Evolutionary conservation across 495 filamentous ascomycete species (phyloP), one percentile per base, ranked within the genome.

Genomic region (Tuber microsphaerosporum): DNA sequence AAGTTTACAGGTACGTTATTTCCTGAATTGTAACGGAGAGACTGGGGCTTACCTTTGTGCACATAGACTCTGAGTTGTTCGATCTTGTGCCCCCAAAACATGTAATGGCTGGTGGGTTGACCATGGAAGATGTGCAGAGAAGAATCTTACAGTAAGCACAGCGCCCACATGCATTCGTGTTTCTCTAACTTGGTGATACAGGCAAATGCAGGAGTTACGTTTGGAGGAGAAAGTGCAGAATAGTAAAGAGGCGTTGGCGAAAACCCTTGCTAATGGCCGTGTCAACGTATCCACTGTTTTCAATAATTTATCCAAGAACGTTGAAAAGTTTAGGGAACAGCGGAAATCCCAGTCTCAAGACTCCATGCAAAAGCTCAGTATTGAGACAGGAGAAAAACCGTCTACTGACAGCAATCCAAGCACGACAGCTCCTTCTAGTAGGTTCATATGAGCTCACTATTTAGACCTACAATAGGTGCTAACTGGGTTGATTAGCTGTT

Each of bases 61-160:
- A 87, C 73, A 90, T 89, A 43, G 95, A 98, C 78, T 90, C 91
- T 22, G 91, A 97, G 79, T 86, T 98, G 34, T 99, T 97, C 81
- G 94, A 97, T 77, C 92, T 99, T 77, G 92, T 95, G 26, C 93
- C 97, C 74, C 95, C 95, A 8, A 90, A 89, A 70, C 95, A 99
- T 84, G 94, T 97, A 3, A 96, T 91, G 84, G 94, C 94, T 17
- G 96, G 95, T n/a, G 94, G 94, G 1, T 86, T 99, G 56, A 92
- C 92, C 0, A 94, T 99, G 78, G 95, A 99, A 61, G 95, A 99
- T 83, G 90, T 99, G 51, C 94, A 98, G 81, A 88, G 94, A 46
- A 89, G 95, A 43, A 87, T 99, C 41, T 89, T 93, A 26, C 93
- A 96, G 84, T 94, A 93, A 82, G 93, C 94, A 71, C 70, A 72